These are phyloP conservation scores for Gnomoniopsis sp. DNA, from an alignment of 2,329 filamentous ascomycete species.

Conservation along the genomic window DNA sequence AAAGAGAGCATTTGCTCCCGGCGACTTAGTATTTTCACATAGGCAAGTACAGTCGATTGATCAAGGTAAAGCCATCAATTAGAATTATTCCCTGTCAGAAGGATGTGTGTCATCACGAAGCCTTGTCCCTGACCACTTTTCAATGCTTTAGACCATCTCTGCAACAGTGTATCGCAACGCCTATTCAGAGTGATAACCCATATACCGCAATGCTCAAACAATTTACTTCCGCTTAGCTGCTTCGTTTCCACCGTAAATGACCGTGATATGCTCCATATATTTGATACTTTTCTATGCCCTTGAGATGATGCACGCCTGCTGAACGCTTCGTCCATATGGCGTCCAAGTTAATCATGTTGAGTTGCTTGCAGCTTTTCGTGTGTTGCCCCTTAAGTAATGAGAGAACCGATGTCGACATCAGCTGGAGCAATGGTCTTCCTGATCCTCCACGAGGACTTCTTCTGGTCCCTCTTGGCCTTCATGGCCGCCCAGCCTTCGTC, in stretches of 20 bases:
- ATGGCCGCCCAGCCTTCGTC: conserved; percentile 69
- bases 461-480: conserved; percentile 67
- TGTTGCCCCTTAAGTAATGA: conserved; percentile 13
- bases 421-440: conserved; percentile 51
- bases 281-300: conserved; percentile 10
- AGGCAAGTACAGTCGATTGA: neutral
- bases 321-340: neutral
- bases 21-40: neutral
- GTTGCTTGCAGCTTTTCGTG: neutral
- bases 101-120: conserved; percentile 18
- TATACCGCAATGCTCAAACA: conserved; percentile 8
- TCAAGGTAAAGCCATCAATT: conserved; percentile 14
- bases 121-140: conserved; percentile 12
- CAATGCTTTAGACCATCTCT: conserved; percentile 7
- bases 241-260: conserved; percentile 4
- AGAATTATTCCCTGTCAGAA: conserved; percentile 15
- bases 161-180: conserved; percentile 12
- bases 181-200: conserved; percentile 3
- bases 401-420: conserved; percentile 36
- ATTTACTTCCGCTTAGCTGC: conserved; percentile 10
- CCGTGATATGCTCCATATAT: conserved; percentile 14
- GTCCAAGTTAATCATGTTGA: neutral
- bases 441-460: conserved; percentile 61
- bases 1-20: neutral
- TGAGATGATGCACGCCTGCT: neutral